Base-by-base conservation (phyloP, 345 rosid species). In the Eucalyptus polyanthemos region DNA sequence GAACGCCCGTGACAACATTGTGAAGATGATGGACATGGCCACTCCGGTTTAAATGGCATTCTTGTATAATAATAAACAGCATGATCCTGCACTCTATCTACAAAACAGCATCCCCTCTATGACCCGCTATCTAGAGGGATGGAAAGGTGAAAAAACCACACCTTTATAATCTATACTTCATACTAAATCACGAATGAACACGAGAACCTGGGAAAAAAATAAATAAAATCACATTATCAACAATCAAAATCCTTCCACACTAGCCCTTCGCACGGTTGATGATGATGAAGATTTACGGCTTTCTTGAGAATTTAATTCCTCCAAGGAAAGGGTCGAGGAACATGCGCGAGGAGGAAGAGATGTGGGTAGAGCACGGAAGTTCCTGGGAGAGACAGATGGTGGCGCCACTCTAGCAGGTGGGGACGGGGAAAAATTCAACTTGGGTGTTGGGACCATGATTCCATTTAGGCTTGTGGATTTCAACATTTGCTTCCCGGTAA, bases 221-320 rank as follows among this genome's bases (percentile, higher is more conserved):
- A 50, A 81, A 88, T 22, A 76, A 87, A 72, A 91, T 86, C 93
- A 93, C 88, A 50, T 54, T 92, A 92, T 94, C 45, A 88, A 94
- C 96, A 95, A 91, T 96, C 97, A 98, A 94, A 95, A 98, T 87
- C 99, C 99, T 95, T 96, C 99, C 29, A 98, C 97, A 90, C 97
- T 95, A 87, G 98, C 80, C 93, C 98, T 95, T 88, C 96, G 91
- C 88, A 93, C 87, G 80, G 97, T 90, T 6, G 97, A 92, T 5
- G 97, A 93, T 14, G 96, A 93, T 29, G 97, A 94, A 44, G 98
- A 95, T 92, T 92, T 96, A 51, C 95, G 91, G 89, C 97, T 94
- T 92, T 92, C 99, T 87, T 93, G 96, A 87, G 96, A 89, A n/a
- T 92, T 97, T 86, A 96, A 91, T 69, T 95, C 98, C 89, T 94